A percentile compares a stretch with the other conserved stretches of the same genome.
Conservation (phyloP, 768 basidiomycete species). For the Kondoa malvinella region DNA sequence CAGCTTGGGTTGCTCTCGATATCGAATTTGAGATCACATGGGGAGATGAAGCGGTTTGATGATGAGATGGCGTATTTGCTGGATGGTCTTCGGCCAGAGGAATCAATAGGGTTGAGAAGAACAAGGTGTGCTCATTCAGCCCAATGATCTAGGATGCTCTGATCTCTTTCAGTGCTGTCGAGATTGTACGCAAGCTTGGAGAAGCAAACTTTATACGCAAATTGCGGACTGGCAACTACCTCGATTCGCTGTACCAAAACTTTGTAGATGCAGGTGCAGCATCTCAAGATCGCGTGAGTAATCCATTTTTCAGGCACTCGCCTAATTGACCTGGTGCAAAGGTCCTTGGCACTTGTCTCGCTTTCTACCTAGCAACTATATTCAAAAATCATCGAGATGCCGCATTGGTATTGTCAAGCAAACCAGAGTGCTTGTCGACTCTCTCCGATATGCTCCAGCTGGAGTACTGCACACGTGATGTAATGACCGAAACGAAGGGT, state of each 20-base stretch:
- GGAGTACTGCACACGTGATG: background rate
- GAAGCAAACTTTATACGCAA: background rate
- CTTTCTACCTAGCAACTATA: background rate
- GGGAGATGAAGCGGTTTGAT: slow-evolving; percentile 6
- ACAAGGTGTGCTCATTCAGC: background rate
- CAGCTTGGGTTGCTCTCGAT: background rate
- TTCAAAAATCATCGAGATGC: background rate
- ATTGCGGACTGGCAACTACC: background rate
- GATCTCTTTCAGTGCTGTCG: background rate
- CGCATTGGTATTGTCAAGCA: background rate
- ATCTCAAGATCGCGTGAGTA: background rate
- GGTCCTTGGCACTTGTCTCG: background rate
- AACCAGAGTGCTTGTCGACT: background rate
- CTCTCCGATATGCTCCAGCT: background rate
- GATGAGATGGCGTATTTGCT: slow-evolving; percentile 6
- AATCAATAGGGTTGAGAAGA: background rate
- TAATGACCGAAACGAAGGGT: background rate
- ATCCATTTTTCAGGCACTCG: background rate
- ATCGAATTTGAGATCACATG: slow-evolving; percentile 1
- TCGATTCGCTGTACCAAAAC: background rate
- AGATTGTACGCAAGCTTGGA: background rate
- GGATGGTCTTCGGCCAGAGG: background rate
- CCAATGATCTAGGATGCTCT: background rate
- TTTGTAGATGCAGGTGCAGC: background rate
- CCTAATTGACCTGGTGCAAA: background rate